Evolutionary conservation across 345 rosid species (phyloP).

Genomic region (Brassica juncea): DNA sequence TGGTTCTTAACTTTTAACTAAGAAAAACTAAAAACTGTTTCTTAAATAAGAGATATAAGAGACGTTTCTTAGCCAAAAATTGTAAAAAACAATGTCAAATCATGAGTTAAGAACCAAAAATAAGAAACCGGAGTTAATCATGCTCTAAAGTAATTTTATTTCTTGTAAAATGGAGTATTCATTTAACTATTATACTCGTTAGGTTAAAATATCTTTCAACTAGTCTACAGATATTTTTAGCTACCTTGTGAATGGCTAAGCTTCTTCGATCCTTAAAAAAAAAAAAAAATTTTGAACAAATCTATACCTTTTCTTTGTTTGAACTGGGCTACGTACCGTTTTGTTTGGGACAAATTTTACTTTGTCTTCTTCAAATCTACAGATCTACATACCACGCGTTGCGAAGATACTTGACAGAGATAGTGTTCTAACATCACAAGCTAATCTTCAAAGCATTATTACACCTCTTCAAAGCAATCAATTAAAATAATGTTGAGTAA

Average conservation of each 20-base stretch:
- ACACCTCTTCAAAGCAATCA: not conserved
- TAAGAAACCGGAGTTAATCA: too few species aligned
- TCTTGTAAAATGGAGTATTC: not conserved
- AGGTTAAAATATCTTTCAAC: constrained; percentile 3
- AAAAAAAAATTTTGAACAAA: not conserved
- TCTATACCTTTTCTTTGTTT: not conserved
- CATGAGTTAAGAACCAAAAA: not conserved
- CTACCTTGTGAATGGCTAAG: constrained; percentile 32
- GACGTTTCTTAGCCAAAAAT: too few species aligned
- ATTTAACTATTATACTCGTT: not conserved
- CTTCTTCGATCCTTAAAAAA: not conserved
- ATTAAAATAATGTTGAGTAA: not conserved
- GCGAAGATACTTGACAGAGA: not conserved
- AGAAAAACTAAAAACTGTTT: too few species aligned
- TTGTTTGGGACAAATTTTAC: not conserved
- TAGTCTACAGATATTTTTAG: constrained; percentile 6
- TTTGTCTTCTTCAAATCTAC: not conserved
- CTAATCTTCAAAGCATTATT: not conserved
- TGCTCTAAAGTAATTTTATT: not conserved
- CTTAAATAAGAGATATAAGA: too few species aligned
- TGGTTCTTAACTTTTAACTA: too few species aligned
- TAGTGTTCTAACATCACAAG: not conserved
- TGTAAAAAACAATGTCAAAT: too few species aligned
- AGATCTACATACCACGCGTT: not conserved
- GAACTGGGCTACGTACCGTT: not conserved